Base-by-base conservation (phyloP, 2,329 filamentous ascomycete species). In the Arachnomyces sp. region DNA sequence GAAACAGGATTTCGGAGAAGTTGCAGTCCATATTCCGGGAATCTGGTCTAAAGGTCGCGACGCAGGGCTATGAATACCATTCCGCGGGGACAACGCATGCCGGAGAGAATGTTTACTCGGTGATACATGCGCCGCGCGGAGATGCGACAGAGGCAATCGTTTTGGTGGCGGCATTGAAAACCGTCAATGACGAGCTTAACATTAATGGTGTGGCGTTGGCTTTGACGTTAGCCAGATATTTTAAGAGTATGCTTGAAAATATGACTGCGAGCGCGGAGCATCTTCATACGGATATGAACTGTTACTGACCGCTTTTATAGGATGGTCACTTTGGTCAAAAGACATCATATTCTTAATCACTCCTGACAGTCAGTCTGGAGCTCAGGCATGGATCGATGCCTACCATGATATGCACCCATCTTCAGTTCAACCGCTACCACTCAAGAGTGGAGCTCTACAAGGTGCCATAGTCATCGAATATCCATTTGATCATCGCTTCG, bases 271-370 rank as follows among this genome's bases (percentile, higher is more conserved):
- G 28, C 5, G 15, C 16, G 2, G 28, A 30, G 32, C 9, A 37
- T 16, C n/a, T 33, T 15, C 31, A 15, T 38, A 7, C 6, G 13
- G 5, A 25, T 25, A 25, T 25, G 20, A 33, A 15, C 2, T 4
- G 28, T 40, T 42, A 37, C 48, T 57, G 28, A 60, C 20, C 7
- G 18, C 3, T 32, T 18, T 42, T 33, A 18, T 36, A 81, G 77
- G 83, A 51, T 98, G 92, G 92, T 95, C 88, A 39, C 73, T 98
- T 18, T 98, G 92, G 92, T 95, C 89, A 43, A 98, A 98, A 64
- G 92, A 98, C 60, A 94, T 98, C 50, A 90, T 98, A 43, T 79
- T 98, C 51, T 66, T 98, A 4, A 75, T 98, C 34, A 81, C 92
- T 0, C 82, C 85, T 0, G 92, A 98, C 63, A 94, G 87, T 60